These are phyloP conservation scores for Ilyonectria sp. DNA, from an alignment of 2,329 filamentous ascomycete species.

Conservation along the genomic window DNA sequence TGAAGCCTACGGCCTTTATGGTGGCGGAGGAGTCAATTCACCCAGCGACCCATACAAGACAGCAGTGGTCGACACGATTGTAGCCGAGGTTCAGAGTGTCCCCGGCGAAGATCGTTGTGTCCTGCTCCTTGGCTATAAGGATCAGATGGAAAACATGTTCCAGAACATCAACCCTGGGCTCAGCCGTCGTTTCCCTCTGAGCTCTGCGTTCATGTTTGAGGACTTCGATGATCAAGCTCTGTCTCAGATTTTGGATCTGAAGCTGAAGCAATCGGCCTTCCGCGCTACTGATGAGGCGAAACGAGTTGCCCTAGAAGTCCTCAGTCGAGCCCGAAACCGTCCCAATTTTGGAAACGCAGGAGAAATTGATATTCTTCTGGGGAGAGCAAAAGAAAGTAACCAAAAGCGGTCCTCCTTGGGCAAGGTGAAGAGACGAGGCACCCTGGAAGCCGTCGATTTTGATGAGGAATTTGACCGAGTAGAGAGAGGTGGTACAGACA, in stretches of 20 bases:
- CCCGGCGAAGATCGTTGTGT: conserved; percentile 82
- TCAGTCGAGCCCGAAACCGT: conserved; percentile 72
- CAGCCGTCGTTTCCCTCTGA: conserved; percentile 75
- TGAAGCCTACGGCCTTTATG: conserved; percentile 80
- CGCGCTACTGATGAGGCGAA: conserved; percentile 66
- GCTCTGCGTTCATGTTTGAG: conserved; percentile 76
- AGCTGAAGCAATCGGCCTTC: conserved; percentile 72
- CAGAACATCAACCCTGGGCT: conserved; percentile 82
- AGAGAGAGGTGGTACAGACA: conserved; percentile 57
- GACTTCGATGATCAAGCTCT: conserved; percentile 76
- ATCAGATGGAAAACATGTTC: conserved; percentile 80
- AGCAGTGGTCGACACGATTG: conserved; percentile 81
- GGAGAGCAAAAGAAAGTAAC: conserved; percentile 39
- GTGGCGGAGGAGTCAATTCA: conserved; percentile 54
- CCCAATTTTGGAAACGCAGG: conserved; percentile 83
- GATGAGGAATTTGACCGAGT: conserved; percentile 74
- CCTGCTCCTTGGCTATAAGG: conserved; percentile 78
- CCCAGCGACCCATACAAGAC: conserved; percentile 65
- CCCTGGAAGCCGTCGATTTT: conserved; percentile 82
- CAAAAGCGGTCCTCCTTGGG: conserved; percentile 43
- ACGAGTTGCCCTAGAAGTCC: conserved; percentile 69
- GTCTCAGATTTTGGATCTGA: conserved; percentile 72
- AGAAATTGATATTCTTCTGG: conserved; percentile 72
- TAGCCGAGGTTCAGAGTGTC: conserved; percentile 79
- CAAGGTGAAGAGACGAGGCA: conserved; percentile 62